These are phyloP conservation scores for Hypoxylon perforatum DNA, from an alignment of 495 filamentous ascomycete species.

Conservation along the genomic window DNA sequence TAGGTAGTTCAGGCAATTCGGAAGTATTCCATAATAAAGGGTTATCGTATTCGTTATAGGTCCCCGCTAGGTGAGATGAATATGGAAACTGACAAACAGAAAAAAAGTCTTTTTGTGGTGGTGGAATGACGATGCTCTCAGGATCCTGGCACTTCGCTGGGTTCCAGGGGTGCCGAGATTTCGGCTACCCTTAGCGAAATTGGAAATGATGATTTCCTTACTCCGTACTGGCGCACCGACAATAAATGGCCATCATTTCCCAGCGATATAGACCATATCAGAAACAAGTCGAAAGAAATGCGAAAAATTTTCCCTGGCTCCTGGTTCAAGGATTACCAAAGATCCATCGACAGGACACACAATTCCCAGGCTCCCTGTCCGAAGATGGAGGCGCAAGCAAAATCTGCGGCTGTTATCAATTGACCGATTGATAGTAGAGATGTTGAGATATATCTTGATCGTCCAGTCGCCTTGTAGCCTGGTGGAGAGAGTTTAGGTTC, in stretches of 20 bases:
- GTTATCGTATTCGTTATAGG: constrained; percentile 33
- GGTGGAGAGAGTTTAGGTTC: constrained; percentile 15
- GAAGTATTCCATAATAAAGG: constrained; percentile 28
- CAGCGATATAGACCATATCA: constrained; percentile 37
- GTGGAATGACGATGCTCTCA: constrained; percentile 40
- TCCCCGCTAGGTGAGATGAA: constrained; percentile 26
- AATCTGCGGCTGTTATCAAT: constrained; percentile 3
- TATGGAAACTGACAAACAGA: constrained; percentile 15
- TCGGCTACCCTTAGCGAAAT: constrained; percentile 48
- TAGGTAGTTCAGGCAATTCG: constrained; percentile 33
- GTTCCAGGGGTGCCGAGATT: constrained; percentile 37
- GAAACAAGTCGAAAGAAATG: constrained; percentile 28
- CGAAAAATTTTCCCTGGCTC: constrained; percentile 22
- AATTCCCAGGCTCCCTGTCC: constrained; percentile 23
- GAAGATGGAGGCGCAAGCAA: constrained; percentile 34
- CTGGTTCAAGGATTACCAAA: constrained; percentile 34
- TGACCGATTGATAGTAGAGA: constrained; percentile 20
- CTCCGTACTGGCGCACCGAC: constrained; percentile 36
- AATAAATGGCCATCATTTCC: constrained; percentile 19
- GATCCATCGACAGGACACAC: constrained; percentile 24
- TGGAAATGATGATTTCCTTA: constrained; percentile 33
- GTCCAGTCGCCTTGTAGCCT: constrained; percentile 3
- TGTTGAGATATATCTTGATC: constrained; percentile 20
- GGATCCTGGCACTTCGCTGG: constrained; percentile 28
- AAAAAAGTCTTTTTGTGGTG: constrained; percentile 24